Conservation (phyloP, 345 rosid species). For the Brassica cretica region DNA sequence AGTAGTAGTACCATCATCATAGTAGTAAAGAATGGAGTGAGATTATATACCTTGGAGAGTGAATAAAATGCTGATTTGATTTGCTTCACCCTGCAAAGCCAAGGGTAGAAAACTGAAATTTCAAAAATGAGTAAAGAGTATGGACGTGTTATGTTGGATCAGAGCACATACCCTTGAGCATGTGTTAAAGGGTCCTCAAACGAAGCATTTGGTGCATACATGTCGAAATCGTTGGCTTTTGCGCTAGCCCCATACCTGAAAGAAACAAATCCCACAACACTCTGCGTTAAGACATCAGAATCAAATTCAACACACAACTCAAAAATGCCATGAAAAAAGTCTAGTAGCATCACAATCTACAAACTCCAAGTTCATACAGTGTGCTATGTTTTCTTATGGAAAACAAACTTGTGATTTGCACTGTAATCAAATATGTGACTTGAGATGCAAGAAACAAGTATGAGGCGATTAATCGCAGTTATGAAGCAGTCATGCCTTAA, state of each 20-base stretch:
- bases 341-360: neutral
- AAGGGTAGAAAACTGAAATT: neutral
- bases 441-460: slow-evolving; percentile 8
- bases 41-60: slow-evolving; percentile 55
- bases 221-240: slow-evolving; percentile 65
- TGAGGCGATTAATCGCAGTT: neutral
- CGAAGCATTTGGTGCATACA: slow-evolving; percentile 76
- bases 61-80: slow-evolving; percentile 95
- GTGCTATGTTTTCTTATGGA: neutral
- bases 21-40: neutral
- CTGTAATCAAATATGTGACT: neutral
- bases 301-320: neutral
- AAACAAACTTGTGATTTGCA: neutral
- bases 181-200: slow-evolving; percentile 94
- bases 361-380: neutral
- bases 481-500: neutral
- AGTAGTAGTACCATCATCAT: neutral
- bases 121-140: neutral
- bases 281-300: neutral
- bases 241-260: slow-evolving; percentile 72
- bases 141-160: neutral
- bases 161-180: slow-evolving; percentile 60
- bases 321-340: neutral
- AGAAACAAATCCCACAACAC: slow-evolving; percentile 11
- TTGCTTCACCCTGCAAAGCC: slow-evolving; percentile 68